Conservation (phyloP, 148 eudicot genomes). For the Rhododendron kiyosumense region DNA sequence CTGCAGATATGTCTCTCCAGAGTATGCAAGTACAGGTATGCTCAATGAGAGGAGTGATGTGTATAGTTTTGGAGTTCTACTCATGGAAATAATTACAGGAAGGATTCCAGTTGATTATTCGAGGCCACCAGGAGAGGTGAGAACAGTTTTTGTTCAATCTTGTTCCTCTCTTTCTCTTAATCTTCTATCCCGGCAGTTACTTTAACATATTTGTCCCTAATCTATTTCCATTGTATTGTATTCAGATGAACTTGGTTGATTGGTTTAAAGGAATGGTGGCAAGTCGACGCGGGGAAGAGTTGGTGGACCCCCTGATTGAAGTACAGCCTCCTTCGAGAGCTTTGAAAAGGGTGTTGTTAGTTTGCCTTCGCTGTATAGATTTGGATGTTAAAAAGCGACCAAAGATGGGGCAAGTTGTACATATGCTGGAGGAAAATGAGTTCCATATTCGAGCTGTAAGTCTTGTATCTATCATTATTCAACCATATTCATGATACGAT, state of each 20-base stretch:
- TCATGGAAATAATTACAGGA: conserved; percentile 90
- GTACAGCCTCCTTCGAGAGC: conserved; percentile 68
- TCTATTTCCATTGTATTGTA: conserved; percentile 5
- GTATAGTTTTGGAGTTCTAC: conserved; percentile 87
- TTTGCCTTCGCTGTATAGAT: conserved; percentile 95
- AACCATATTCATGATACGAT: neutral
- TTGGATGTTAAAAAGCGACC: conserved; percentile 80
- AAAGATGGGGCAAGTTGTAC: conserved; percentile 96
- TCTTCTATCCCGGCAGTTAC: neutral
- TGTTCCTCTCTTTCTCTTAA: neutral
- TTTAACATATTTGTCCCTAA: neutral
- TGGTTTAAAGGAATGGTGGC: conserved; percentile 94
- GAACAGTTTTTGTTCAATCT: neutral
- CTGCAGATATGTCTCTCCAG: conserved; percentile 90
- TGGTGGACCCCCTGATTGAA: conserved; percentile 58
- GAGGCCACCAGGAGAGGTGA: conserved; percentile 89
- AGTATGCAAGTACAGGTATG: conserved; percentile 98
- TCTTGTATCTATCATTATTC: neutral
- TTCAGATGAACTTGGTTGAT: conserved; percentile 94
- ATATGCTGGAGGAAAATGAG: conserved; percentile 96
- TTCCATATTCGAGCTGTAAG: conserved; percentile 78
- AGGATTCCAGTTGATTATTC: conserved; percentile 89
- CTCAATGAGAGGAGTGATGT: conserved; percentile 86
- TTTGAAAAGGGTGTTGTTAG: conserved; percentile 66
- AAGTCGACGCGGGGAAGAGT: conserved; percentile 77